Base-by-base conservation (phyloP, 768 basidiomycete species). In the Tulasnella sp. region DNA sequence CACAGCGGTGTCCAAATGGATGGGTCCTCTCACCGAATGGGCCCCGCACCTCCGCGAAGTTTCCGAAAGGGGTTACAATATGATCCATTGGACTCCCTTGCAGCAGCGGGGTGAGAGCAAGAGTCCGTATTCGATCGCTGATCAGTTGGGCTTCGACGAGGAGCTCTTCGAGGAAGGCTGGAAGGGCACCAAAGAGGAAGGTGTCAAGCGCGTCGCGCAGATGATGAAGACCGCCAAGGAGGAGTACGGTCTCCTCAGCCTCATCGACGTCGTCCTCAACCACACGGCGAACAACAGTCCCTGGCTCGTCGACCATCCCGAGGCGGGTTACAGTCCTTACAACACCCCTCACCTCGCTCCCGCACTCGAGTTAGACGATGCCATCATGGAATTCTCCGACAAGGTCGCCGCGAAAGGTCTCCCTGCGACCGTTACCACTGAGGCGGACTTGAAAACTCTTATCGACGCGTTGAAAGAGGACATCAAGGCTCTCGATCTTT, bases 201-300 rank as follows among this genome's bases (percentile, higher is more conserved):
- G 92, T 20, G 83, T 86, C 77, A 84, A 86, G 35, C 85, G 88
- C 81, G 85, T 97, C 32, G 88, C 91, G 79, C 86, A 90, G n/a
- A 86, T 90, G 29, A 85, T 98, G 39, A 87, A 86, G 80, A 82
- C 89, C 18, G 94, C 95, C 9, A 89, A 88, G 82, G 91, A 96
- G 51, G 91, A 96, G 83, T 96, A 91, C 79, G 97, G 97, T 2
- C 85, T 99, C 67, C 87, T 98, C 78, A 93, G 91, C 81, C 83
- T 99, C 82, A 99, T 94, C 0, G 98, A 99, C 83, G 93, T 99
- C 74, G 98, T 99, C 5, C 88, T 98, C 77, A 99, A 99, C 83
- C 98, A 99, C 82, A 99, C 98, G 18, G 95, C 98, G 9, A 93
- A 94, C 83, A 95, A 99, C 83, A 95, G 92, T 80, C 87, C 90